Conservation (phyloP, 2,329 filamentous ascomycete genomes). For the Beauveria sp. region DNA sequence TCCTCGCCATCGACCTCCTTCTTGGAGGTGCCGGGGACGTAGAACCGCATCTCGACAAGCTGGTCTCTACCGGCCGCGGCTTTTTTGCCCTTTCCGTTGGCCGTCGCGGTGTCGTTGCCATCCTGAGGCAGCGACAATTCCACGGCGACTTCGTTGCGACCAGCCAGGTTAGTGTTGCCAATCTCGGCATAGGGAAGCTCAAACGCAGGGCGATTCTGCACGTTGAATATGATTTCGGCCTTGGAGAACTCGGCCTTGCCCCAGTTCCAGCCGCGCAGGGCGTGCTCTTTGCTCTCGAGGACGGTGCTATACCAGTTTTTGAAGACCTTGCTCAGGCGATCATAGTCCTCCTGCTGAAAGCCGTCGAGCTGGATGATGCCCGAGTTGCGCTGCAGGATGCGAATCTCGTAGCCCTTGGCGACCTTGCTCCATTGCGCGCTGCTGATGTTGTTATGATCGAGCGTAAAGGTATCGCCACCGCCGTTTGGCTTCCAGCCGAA, state of each 20-base stretch:
- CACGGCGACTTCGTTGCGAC: slow-evolving; percentile 94
- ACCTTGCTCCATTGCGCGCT: slow-evolving; percentile 92
- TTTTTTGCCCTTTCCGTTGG: slow-evolving; percentile 74
- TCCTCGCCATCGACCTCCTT: slow-evolving; percentile 63
- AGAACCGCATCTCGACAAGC: slow-evolving; percentile 97
- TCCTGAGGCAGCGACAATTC: slow-evolving; percentile 78
- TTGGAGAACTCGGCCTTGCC: slow-evolving; percentile 96
- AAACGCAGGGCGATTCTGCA: slow-evolving; percentile 92
- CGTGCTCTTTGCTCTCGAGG: slow-evolving; percentile 88
- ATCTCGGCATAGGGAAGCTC: slow-evolving; percentile 97
- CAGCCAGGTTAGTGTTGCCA: slow-evolving; percentile 93
- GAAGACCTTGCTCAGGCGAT: slow-evolving; percentile 85
- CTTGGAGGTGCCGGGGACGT: slow-evolving; percentile 85
- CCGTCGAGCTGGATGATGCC: slow-evolving; percentile 91
- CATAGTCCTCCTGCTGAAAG: slow-evolving; percentile 90
- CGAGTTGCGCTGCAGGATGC: slow-evolving; percentile 76
- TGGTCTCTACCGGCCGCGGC: slow-evolving; percentile 84
- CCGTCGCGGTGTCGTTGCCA: slow-evolving; percentile 65
- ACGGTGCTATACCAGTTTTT: slow-evolving; percentile 97
- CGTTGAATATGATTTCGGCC: slow-evolving; percentile 90
- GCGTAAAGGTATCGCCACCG: slow-evolving; percentile 86
- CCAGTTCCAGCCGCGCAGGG: slow-evolving; percentile 97
- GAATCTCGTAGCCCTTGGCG: slow-evolving; percentile 86
- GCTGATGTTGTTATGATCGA: slow-evolving; percentile 78
- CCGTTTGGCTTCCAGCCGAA: slow-evolving; percentile 89